Evolutionary conservation across 2,329 filamentous ascomycete genomes (phyloP), one percentile per base, ranked within the genome.

Genomic region (Ophiostoma sp.): DNA sequence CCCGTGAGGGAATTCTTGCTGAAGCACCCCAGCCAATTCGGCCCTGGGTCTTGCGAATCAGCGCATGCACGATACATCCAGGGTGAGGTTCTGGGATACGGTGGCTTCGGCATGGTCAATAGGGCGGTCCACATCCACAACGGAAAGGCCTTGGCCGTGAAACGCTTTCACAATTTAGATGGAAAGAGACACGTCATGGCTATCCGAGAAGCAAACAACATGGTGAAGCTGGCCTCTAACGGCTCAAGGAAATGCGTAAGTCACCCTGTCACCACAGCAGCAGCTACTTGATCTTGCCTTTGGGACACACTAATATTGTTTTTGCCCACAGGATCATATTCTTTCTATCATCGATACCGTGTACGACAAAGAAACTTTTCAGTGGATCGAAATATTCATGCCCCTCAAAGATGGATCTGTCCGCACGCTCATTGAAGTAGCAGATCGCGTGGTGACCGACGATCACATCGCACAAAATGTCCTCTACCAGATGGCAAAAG

Each of bases 111-210:
- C 3, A 75, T 72, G 2, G 79, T 80, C 1, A 77, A 63, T 9
- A 77, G 74, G 70, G 77, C 74, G 0, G 36, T 78, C 19, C 73
- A 80, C 57, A 72, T 78, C n/a, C 76, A 72, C 12, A 76, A 71
- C 2, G 79, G 79, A 4, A 69, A 61, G 17, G 48, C 77, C 36
- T 78, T 80, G 69, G 79, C 79, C n/a, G 78, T 80, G 31, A 80
- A 80, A 69, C 76, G 75, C 7, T 80, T 78, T 66, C 74, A 77
- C 73, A 77, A 72, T 39, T 70, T 79, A 9, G 75, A 77, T 2
- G 77, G 76, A 9, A 78, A 77, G 72, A 64, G 77, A 0, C 72
- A 78, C 17, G 66, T 76, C 11, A 78, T 78, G 74, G 79, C 78
- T 5, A 77, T 77, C 1, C 70, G 79, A 1, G 79, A 80, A 48